These are phyloP conservation scores for Pythium insidiosum DNA, from an alignment of 352 stramenopile species.

Conservation along the genomic window DNA sequence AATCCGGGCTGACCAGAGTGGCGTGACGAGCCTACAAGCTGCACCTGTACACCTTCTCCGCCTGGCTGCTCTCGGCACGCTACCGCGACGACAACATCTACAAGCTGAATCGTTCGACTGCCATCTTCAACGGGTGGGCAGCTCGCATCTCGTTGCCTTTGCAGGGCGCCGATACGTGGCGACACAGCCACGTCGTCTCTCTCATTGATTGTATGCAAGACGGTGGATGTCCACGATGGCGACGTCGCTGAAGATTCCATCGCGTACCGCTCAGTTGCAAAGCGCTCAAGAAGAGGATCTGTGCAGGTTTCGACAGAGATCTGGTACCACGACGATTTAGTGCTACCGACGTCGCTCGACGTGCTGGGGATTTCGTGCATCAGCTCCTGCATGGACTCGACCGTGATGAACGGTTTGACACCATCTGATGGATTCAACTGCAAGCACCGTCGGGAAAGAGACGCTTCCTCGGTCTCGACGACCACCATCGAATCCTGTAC, in stretches of 20 bases:
- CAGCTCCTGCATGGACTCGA: conserved; percentile 23
- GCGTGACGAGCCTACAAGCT: conserved; percentile 28
- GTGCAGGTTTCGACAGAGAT: conserved; percentile 45
- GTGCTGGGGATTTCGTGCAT: no score
- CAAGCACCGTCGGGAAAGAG: conserved; percentile 27
- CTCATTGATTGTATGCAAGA: no score
- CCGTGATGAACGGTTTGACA: conserved; percentile 27
- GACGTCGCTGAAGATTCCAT: no score
- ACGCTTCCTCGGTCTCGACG: conserved; percentile 18
- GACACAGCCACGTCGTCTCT: no score
- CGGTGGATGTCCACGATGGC: no score
- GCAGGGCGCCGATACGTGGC: no score
- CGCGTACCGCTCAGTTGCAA: conserved; percentile 21
- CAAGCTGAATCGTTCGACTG: no score
- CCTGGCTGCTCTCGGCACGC: conserved; percentile 1
- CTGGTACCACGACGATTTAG: conserved; percentile 21
- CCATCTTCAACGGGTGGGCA: no score
- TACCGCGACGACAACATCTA: conserved; percentile 7
- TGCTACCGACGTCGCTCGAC: no score
- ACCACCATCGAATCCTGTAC: conserved; percentile 37
- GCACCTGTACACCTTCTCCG: conserved; percentile 18
- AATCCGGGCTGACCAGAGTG: conserved; percentile 23
- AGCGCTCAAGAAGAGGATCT: conserved; percentile 43
- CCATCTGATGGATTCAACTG: conserved; percentile 15
- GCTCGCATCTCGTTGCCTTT: no score